Evolutionary conservation across 2,329 filamentous ascomycete species (phyloP).

Genomic region (Nothophaeocryptopus gaeumannii): DNA sequence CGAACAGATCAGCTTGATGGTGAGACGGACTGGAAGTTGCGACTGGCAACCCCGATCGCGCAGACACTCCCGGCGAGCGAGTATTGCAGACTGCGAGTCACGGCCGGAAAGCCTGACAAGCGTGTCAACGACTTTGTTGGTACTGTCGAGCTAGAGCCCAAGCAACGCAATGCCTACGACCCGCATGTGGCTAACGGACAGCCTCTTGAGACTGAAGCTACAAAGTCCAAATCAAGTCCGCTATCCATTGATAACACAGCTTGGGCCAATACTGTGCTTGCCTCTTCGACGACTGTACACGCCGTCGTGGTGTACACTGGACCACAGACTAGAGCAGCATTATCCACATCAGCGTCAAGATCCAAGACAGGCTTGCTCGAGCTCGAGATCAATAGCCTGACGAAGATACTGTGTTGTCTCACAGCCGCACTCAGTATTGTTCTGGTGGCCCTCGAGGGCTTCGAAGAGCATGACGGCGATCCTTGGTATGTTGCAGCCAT

Average conservation of each 20-base stretch:
- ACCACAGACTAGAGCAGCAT: conserved; percentile 84
- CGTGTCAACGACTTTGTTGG: conserved; percentile 94
- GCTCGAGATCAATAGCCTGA: conserved; percentile 93
- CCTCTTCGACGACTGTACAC: conserved; percentile 83
- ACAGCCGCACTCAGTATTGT: conserved; percentile 83
- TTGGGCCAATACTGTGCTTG: conserved; percentile 97
- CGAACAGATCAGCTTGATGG: conserved; percentile 95
- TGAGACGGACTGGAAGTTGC: conserved; percentile 97
- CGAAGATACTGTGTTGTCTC: conserved; percentile 89
- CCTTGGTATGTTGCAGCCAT: conserved; percentile 97
- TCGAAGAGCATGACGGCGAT: conserved; percentile 59
- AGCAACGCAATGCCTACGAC: conserved; percentile 48
- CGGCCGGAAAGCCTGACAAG: conserved; percentile 84
- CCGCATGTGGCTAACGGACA: conserved; percentile 29
- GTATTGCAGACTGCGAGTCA: conserved; percentile 64
- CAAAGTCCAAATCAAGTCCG: conserved; percentile 55
- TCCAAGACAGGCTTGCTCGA: conserved; percentile 93
- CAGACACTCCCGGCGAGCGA: conserved; percentile 73
- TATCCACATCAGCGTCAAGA: conserved; percentile 86
- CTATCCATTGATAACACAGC: conserved; percentile 95
- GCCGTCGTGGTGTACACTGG: conserved; percentile 94
- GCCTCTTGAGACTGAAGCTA: conserved; percentile 1
- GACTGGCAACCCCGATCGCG: conserved; percentile 79
- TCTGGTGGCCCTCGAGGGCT: conserved; percentile 82
- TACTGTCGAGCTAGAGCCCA: conserved; percentile 72